Conservation (phyloP, 2,329 filamentous ascomycete species). For the Colletotrichum sidae region DNA sequence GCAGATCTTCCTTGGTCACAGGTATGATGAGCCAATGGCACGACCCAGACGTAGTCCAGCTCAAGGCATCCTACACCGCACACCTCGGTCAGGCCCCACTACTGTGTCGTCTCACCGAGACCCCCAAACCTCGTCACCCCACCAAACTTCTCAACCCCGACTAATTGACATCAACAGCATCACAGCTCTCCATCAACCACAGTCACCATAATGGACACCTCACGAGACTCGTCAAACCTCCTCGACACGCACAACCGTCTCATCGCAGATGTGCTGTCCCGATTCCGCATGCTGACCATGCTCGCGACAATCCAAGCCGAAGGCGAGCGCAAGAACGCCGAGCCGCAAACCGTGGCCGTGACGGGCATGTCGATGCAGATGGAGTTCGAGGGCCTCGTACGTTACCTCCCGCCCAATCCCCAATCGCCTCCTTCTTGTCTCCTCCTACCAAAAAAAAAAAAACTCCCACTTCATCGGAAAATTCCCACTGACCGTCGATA, state of each 20-base stretch:
- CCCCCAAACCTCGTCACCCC: slow-evolving; percentile 7
- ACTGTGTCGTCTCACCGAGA: background rate
- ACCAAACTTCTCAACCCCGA: background rate
- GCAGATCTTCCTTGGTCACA: too few relatives aligned
- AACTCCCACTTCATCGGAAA: too few relatives aligned
- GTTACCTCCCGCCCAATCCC: background rate
- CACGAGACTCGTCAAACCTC: slow-evolving; percentile 36
- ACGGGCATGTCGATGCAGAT: slow-evolving; percentile 57
- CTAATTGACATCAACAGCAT: background rate
- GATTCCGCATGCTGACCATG: slow-evolving; percentile 57
- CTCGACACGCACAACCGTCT: slow-evolving; percentile 57
- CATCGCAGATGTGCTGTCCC: slow-evolving; percentile 57
- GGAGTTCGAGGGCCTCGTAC: slow-evolving; percentile 57
- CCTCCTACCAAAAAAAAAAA: background rate
- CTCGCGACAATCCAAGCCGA: slow-evolving; percentile 56
- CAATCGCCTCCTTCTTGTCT: background rate
- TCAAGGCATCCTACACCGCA: too few relatives aligned
- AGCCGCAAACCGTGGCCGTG: slow-evolving; percentile 55
- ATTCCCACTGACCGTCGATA: slow-evolving; percentile 29
- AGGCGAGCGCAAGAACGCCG: slow-evolving; percentile 49
- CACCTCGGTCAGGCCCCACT: too few relatives aligned
- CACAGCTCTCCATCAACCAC: background rate
- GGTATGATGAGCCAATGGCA: too few relatives aligned
- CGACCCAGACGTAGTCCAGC: too few relatives aligned
- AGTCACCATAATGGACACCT: slow-evolving; percentile 24